Evolutionary conservation across 2,329 filamentous ascomycete species (phyloP).

Genomic region (Fusarium robinianum): DNA sequence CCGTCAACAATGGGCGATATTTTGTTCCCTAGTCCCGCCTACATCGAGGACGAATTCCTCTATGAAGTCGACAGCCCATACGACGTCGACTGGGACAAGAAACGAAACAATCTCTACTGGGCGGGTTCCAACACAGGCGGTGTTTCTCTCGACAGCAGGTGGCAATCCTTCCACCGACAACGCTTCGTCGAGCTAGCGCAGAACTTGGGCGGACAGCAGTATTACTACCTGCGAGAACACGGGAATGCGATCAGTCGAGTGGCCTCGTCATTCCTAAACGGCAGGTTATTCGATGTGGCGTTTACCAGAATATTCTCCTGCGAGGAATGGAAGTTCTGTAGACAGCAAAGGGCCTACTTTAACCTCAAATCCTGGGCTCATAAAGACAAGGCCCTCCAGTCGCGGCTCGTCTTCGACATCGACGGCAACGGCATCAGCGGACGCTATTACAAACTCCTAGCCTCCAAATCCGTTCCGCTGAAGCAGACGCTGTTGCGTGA

Average conservation of each 20-base stretch:
- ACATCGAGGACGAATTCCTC: conserved; percentile 47
- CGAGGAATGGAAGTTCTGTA: conserved; percentile 41
- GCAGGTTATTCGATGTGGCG: conserved; percentile 48
- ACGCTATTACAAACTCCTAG: conserved; percentile 56
- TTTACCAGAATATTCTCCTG: conserved; percentile 55
- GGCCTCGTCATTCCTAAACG: conserved; percentile 42
- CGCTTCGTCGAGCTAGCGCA: conserved; percentile 48
- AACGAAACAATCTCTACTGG: conserved; percentile 60
- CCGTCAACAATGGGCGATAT: conserved; percentile 57
- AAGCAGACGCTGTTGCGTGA: conserved; percentile 59
- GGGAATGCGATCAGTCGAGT: conserved; percentile 22
- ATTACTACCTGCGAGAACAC: conserved; percentile 41
- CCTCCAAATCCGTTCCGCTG: conserved; percentile 51
- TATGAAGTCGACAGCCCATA: conserved; percentile 47
- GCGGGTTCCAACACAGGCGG: conserved; percentile 60
- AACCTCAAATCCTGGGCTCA: conserved; percentile 38
- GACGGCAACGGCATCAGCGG: conserved; percentile 62
- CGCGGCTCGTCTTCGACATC: conserved; percentile 53
- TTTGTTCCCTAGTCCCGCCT: conserved; percentile 56
- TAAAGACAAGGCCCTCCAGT: conserved; percentile 44
- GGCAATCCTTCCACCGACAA: conserved; percentile 54
- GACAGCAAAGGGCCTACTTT: conserved; percentile 43
- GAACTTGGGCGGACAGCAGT: conserved; percentile 31
- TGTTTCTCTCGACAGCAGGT: conserved; percentile 41
- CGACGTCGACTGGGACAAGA: conserved; percentile 55